Conservation (phyloP, 2,329 filamentous ascomycete species). For the Xylaria sp. region DNA sequence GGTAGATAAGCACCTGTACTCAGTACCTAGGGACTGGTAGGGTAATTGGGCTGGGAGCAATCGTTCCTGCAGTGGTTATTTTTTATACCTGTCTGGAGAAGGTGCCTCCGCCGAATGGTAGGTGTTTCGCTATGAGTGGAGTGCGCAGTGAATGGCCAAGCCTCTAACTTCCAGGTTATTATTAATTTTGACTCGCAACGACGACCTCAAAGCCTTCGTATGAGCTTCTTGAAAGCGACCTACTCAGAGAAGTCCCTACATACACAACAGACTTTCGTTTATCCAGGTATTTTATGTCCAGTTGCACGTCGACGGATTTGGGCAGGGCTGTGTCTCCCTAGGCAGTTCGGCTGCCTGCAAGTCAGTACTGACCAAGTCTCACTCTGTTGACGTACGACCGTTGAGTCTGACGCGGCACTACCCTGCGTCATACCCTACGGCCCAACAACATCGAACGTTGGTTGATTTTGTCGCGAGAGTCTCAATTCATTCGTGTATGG, state of each 20-base stretch:
- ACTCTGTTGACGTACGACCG: constrained; percentile 4
- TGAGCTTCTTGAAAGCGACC: background rate
- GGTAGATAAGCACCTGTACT: too few relatives aligned
- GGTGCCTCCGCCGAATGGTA: background rate
- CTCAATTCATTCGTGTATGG: constrained; percentile 19
- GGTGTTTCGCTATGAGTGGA: background rate
- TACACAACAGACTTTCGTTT: constrained; percentile 8
- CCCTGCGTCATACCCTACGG: constrained; percentile 10
- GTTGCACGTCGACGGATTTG: too few relatives aligned
- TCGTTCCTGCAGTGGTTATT: too few relatives aligned
- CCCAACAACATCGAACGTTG: constrained; percentile 9
- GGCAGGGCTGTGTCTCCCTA: too few relatives aligned
- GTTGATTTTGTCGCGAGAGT: background rate
- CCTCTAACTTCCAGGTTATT: background rate
- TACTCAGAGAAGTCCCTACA: background rate
- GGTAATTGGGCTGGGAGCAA: too few relatives aligned
- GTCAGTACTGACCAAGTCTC: constrained; percentile 2
- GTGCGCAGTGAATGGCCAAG: background rate
- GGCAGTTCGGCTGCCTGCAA: too few relatives aligned
- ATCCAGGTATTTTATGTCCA: too few relatives aligned
- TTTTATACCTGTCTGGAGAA: background rate
- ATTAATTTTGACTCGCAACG: constrained; percentile 14
- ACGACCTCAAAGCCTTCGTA: background rate
- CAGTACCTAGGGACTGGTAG: too few relatives aligned
- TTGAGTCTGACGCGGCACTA: background rate